Percentiles rank a stretch among this genome's conserved stretches.
Evolutionary conservation across 148 eudicot species (phyloP).

Genomic region (Hydrangea macrophylla): DNA sequence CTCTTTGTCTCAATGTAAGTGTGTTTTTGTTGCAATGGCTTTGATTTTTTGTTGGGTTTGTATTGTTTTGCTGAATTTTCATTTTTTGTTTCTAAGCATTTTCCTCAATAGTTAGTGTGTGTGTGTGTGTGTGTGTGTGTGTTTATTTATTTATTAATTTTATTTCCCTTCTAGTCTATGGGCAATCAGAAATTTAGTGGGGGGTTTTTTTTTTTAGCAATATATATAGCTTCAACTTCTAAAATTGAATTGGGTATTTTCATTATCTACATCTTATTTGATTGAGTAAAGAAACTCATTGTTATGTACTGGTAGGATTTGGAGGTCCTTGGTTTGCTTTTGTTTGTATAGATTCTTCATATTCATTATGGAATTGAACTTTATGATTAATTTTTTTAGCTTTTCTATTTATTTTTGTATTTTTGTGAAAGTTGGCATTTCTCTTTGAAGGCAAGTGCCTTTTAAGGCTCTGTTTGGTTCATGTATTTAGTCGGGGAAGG

Average conservation of each 20-base stretch:
- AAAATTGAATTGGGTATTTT: conserved; percentile 5
- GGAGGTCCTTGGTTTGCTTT: not conserved
- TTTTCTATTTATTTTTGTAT: not conserved
- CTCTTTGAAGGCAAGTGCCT: not conserved
- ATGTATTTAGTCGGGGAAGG: no score
- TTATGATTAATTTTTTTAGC: conserved; percentile 3
- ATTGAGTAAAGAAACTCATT: not conserved
- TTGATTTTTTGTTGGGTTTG: not conserved
- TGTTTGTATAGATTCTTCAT: conserved; percentile 1
- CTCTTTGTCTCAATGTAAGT: conserved; percentile 84
- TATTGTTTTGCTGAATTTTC: not conserved
- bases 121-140: no score
- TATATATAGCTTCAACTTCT: conserved; percentile 6
- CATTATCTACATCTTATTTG: not conserved
- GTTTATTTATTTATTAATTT: not conserved
- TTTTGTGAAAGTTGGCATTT: not conserved
- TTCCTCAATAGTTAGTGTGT: conserved; percentile 11
- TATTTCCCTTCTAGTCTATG: not conserved
- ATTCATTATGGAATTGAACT: not conserved
- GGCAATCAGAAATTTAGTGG: conserved; percentile 6
- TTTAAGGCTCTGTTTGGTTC: not conserved
- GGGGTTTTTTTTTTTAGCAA: conserved; percentile 11
- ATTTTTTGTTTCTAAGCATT: not conserved
- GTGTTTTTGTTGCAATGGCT: not conserved
- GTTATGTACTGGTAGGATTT: not conserved